Evolutionary conservation across 2,329 filamentous ascomycete genomes (phyloP), one percentile per base, ranked within the genome.

Genomic region (Colletotrichum brevisporum): DNA sequence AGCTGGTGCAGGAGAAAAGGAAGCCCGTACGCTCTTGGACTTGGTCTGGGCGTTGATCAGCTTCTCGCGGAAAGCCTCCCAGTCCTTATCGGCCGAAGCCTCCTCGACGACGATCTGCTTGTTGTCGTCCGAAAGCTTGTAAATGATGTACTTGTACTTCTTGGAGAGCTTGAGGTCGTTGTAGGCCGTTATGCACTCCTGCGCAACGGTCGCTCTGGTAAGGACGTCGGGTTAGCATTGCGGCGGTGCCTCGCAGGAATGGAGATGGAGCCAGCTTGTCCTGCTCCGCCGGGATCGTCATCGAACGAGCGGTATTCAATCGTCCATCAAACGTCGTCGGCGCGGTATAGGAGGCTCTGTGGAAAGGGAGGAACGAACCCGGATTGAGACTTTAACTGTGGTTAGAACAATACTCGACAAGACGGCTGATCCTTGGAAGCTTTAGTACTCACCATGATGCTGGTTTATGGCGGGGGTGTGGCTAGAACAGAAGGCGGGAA

Each of bases 131-230:
- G 90, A 91, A 80, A 96, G 90, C 88, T 94, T 94, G 91, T 89
- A 95, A 87, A 96, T 90, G 85, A 96, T 92, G 88, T 89, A 97
- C 85, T 94, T 95, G 85, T 90, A 87, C 85, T 89, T 90, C 84
- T 94, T 94, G 83, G 83, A 86, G 75, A 94, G 90, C 89, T 95
- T 95, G 74, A 95, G 88, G 75, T 95, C 91, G 83, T 95, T 94
- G 88, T 91, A 95, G 70, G 85, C 82, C 74, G 81, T 80, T 79
- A 90, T 89, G 88, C 92, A 94, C 69, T 95, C 92, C 79, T 89
- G 87, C 74, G 88, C 84, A 77, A 94, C 90, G 79, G 87, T 86
- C 75, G 92, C 92, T 88, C 92, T 94, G 82, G 66, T 55, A 4
- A n/a, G 52, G 41, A 43, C 51, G 54, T 21, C 62, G 50, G 43